Evolutionary conservation across 176 grass and related monocot species (phyloP).

Genomic region (Thalia dealbata): DNA sequence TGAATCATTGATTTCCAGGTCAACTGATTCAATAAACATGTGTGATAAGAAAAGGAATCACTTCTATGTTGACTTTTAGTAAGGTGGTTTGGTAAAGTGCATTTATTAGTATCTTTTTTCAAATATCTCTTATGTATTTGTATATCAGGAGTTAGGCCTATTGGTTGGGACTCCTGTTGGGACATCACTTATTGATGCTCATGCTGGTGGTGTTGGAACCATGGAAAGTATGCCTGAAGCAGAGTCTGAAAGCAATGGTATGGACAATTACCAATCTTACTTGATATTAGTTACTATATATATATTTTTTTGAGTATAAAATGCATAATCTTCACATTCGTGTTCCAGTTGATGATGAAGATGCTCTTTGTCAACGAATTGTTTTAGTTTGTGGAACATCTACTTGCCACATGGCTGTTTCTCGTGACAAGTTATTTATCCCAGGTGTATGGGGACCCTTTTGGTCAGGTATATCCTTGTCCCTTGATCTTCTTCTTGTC

Average conservation of each 20-base stretch:
- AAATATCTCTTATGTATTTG: conserved; percentile 4
- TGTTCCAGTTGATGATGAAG: conserved; percentile 43
- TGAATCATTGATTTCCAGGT: conserved; percentile 20
- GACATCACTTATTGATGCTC: conserved; percentile 94
- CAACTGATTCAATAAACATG: not conserved
- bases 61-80: not conserved
- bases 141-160: conserved; percentile 68
- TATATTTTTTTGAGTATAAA: not conserved
- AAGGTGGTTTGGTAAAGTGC: not conserved
- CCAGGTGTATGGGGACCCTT: conserved; percentile 93
- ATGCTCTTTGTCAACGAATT: conserved; percentile 61
- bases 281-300: no score
- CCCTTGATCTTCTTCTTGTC: not conserved
- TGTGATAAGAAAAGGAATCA: conserved; percentile 17
- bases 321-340: conserved; percentile 5
- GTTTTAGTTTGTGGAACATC: conserved; percentile 96
- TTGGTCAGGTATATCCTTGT: conserved; percentile 67
- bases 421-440: conserved; percentile 65
- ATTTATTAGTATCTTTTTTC: not conserved
- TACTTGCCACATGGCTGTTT: conserved; percentile 93
- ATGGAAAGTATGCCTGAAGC: conserved; percentile 60
- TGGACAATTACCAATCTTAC: not conserved
- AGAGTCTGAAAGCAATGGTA: conserved; percentile 46
- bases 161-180: conserved; percentile 72
- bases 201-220: conserved; percentile 90